Evolutionary conservation across 805 yeast genomes (phyloP).

Genomic region (Barnettozyma vustinii): DNA sequence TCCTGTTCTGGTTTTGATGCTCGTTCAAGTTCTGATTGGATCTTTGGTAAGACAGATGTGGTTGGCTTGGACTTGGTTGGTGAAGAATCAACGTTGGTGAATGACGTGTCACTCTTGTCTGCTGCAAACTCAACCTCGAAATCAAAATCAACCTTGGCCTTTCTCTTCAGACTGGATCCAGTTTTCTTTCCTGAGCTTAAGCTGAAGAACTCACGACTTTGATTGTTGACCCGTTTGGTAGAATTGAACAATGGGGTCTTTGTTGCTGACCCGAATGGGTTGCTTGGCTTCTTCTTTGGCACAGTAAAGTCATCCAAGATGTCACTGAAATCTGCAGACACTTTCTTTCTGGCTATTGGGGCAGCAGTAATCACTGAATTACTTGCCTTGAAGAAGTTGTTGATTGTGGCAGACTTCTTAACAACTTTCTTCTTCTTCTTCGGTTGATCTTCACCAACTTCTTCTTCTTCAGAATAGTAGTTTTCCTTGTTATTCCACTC

Average conservation of each 20-base stretch:
- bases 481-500: conserved; percentile 59
- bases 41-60: conserved; percentile 8
- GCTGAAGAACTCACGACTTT: conserved; percentile 13
- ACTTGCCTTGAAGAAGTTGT: conserved; percentile 47
- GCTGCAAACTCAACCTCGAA: conserved; percentile 23
- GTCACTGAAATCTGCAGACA: conserved; percentile 59
- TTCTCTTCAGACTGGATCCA: conserved; percentile 22
- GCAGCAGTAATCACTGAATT: conserved; percentile 20
- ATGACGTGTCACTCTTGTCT: conserved; percentile 23
- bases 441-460: conserved; percentile 15
- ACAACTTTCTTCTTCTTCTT: conserved; percentile 16
- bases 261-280: conserved; percentile 11
- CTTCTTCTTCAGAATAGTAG: conserved; percentile 51
- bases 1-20: conserved; percentile 1
- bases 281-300: conserved; percentile 16
- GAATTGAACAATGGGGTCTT: conserved; percentile 23
- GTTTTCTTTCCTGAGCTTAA: conserved; percentile 24
- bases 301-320: conserved; percentile 40
- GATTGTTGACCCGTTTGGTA: conserved; percentile 23
- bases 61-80: conserved; percentile 31
- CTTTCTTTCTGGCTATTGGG: conserved; percentile 32
- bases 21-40: not conserved
- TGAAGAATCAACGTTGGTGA: conserved; percentile 31
- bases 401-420: conserved; percentile 39
- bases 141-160: conserved; percentile 14